These are phyloP conservation scores for Brassica incana DNA, from an alignment of 345 rosid species.

Conservation along the genomic window DNA sequence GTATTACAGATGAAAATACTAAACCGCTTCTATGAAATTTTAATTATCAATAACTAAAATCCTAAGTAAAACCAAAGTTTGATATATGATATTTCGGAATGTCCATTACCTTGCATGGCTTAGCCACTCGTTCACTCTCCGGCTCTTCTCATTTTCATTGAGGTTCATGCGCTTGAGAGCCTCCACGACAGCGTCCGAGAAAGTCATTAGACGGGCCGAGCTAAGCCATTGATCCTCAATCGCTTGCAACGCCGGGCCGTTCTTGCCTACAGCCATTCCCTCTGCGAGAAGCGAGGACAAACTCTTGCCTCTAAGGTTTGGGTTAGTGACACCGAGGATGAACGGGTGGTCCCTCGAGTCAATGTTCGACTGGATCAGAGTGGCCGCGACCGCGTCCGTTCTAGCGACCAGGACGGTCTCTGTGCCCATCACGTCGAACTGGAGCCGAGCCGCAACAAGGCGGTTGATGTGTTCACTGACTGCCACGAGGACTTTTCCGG, in stretches of 20 bases:
- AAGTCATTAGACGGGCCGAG: constrained; percentile 74
- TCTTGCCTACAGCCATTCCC: constrained; percentile 76
- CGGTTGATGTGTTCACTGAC: constrained; percentile 87
- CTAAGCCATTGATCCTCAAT: constrained; percentile 83
- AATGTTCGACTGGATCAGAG: constrained; percentile 76
- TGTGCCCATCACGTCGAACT: constrained; percentile 91
- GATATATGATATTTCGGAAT: background rate
- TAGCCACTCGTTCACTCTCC: constrained; percentile 67
- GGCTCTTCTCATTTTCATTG: constrained; percentile 60
- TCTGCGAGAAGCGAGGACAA: constrained; percentile 66
- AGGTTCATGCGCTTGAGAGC: constrained; percentile 61
- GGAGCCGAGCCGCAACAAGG: constrained; percentile 92
- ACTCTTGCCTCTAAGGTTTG: constrained; percentile 60
- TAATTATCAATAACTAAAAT: too few relatives aligned
- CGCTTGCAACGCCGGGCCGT: constrained; percentile 73
- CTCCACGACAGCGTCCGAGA: constrained; percentile 62
- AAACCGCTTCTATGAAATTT: too few relatives aligned
- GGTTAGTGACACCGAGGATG: constrained; percentile 85
- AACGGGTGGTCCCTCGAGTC: constrained; percentile 92
- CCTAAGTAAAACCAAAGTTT: too few relatives aligned
- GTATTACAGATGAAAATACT: too few relatives aligned
- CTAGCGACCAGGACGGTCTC: constrained; percentile 91
- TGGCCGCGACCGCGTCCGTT: constrained; percentile 88
- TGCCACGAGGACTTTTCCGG: constrained; percentile 92
- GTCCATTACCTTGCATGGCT: constrained; percentile 50